Evolutionary conservation across 208 protist genomes (phyloP).

Genomic region (Trypanosomatidae sp.): DNA sequence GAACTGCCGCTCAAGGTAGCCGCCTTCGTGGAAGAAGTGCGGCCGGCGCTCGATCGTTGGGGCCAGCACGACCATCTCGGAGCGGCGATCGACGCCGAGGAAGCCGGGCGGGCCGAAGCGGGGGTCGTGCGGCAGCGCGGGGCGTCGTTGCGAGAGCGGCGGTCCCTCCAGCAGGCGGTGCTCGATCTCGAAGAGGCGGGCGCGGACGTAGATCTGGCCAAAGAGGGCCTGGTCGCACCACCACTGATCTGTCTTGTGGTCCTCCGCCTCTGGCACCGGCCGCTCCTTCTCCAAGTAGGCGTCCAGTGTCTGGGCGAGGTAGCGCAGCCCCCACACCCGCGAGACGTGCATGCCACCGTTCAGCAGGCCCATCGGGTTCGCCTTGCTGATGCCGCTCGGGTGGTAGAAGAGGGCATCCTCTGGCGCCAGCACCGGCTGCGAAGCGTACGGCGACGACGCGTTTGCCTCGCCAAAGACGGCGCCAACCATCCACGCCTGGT

Average conservation of each 20-base stretch:
- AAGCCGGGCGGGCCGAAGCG: slow-evolving; percentile 15
- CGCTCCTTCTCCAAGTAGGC: slow-evolving; percentile 16
- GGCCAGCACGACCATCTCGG: slow-evolving; percentile 23
- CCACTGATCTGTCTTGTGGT: slow-evolving; percentile 22
- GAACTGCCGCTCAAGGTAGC: slow-evolving; percentile 23
- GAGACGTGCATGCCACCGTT: slow-evolving; percentile 34
- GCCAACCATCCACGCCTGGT: slow-evolving; percentile 14
- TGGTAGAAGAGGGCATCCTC: slow-evolving; percentile 28
- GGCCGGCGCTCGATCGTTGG: slow-evolving; percentile 12
- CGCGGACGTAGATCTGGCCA: slow-evolving; percentile 30
- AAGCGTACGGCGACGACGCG: slow-evolving; percentile 7
- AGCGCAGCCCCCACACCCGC: slow-evolving; percentile 34
- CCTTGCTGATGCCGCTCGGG: slow-evolving; percentile 7
- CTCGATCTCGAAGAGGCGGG: slow-evolving; percentile 30
- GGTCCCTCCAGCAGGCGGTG: slow-evolving; percentile 25
- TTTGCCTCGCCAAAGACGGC: slow-evolving; percentile 11
- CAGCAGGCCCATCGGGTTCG: slow-evolving; percentile 21
- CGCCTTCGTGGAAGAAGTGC: slow-evolving; percentile 15
- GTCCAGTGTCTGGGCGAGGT: slow-evolving; percentile 13
- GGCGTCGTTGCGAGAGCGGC: slow-evolving; percentile 3
- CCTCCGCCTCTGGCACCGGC: slow-evolving; percentile 15
- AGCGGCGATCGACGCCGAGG: slow-evolving; percentile 20
- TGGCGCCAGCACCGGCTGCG: not conserved
- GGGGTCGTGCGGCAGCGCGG: slow-evolving; percentile 3
- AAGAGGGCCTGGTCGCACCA: slow-evolving; percentile 33